A percentile compares a stretch with the other conserved stretches of the same genome.
These are phyloP conservation scores for Pulveroboletus sp. DNA, from an alignment of 768 basidiomycete genomes.

Conservation along the genomic window DNA sequence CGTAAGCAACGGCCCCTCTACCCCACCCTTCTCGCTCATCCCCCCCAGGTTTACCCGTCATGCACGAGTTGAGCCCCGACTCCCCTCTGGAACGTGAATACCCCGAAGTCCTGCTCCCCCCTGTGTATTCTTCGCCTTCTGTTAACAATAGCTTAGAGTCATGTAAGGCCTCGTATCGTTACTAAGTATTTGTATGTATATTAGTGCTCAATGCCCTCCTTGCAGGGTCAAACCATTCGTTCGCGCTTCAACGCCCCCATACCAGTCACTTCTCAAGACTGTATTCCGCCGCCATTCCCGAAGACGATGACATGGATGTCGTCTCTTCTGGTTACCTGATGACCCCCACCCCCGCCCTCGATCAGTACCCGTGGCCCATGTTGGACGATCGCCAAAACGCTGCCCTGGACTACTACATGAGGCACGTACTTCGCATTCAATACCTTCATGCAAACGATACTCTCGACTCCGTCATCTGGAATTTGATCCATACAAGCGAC, in stretches of 20 bases:
- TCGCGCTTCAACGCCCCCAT: conserved; percentile 28
- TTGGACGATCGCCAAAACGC: conserved; percentile 17
- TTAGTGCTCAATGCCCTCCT: conserved; percentile 60
- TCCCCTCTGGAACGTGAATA: conserved; percentile 32
- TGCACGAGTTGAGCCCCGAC: conserved; percentile 32
- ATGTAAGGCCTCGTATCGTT: conserved; percentile 73
- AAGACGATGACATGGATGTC: conserved; percentile 15
- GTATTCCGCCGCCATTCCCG: conserved; percentile 9
- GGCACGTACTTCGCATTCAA: conserved; percentile 60
- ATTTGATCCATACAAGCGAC: conserved; percentile 43
- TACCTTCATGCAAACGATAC: conserved; percentile 61
- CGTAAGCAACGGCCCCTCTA: conserved; percentile 14
- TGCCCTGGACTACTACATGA: conserved; percentile 46
- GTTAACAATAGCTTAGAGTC: conserved; percentile 55
- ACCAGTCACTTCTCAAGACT: conserved; percentile 26
- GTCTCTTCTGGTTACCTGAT: conserved; percentile 25
- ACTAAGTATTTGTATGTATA: conserved; percentile 66
- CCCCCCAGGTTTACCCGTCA: conserved; percentile 25
- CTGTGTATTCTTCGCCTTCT: conserved; percentile 33
- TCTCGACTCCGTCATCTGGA: conserved; percentile 45
- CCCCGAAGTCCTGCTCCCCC: conserved; percentile 29
- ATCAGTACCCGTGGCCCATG: conserved; percentile 14
- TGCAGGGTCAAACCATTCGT: conserved; percentile 41
- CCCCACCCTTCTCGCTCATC: background rate
- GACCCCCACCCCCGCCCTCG: background rate